Evolutionary conservation across 331 rosid genomes (phyloP).

Genomic region (Rhamnella rubrinervis): DNA sequence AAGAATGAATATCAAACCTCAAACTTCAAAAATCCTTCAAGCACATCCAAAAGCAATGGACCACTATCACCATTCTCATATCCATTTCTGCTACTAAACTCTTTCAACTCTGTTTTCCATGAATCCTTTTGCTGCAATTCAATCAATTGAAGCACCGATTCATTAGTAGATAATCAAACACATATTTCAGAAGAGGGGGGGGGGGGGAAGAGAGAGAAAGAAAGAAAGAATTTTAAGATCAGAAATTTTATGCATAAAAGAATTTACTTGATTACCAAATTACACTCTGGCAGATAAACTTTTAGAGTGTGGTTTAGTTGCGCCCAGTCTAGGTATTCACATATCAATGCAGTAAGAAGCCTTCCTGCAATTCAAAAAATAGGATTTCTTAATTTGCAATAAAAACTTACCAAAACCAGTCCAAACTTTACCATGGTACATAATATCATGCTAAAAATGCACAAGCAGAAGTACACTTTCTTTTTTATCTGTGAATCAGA

Average conservation of each 20-base stretch:
- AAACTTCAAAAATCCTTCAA: conserved; percentile 95
- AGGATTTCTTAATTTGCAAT: background rate
- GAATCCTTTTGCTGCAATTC: conserved; percentile 76
- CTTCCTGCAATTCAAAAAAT: conserved; percentile 63
- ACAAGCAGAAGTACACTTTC: no score
- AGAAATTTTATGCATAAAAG: background rate
- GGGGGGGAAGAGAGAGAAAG: background rate
- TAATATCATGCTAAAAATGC: no score
- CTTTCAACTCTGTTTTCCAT: conserved; percentile 94
- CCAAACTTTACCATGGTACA: no score
- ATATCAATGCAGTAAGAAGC: conserved; percentile 81
- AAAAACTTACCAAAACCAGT: no score
- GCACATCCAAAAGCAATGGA: conserved; percentile 95
- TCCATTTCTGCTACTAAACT: conserved; percentile 89
- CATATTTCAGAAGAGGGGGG: background rate
- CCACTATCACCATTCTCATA: conserved; percentile 89
- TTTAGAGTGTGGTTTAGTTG: conserved; percentile 89
- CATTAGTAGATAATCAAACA: background rate
- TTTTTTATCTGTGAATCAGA: no score
- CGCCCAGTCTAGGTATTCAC: conserved; percentile 99
- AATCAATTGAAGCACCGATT: background rate
- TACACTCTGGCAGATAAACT: conserved; percentile 95
- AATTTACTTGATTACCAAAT: conserved; percentile 62
- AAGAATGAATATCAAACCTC: conserved; percentile 59
- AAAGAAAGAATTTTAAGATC: background rate